Percentiles rank a stretch among this genome's conserved stretches.
phyloP scores from a whole-genome alignment of 1,284 basidiomycete genomes.

The Xanthoconium separans region DNA sequence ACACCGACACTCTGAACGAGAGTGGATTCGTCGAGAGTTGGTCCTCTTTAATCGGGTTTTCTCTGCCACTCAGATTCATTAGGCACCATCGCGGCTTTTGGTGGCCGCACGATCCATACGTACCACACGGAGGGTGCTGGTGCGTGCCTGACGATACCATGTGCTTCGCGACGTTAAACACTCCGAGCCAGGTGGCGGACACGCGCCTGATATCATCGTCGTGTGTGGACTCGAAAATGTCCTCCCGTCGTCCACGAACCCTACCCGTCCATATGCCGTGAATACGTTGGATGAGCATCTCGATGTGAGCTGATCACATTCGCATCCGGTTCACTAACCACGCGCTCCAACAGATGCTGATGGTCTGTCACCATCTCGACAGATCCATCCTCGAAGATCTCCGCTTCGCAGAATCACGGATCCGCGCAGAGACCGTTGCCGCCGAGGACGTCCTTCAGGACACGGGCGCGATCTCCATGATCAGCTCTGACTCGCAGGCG shows the following conservation, averaged over 20 bases:
- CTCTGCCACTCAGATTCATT: constrained; percentile 19
- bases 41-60: constrained; percentile 19
- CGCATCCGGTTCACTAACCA: not conserved
- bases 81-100: constrained; percentile 91
- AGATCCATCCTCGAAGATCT: constrained; percentile 91
- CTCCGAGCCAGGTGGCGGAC: constrained; percentile 74
- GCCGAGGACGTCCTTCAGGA: constrained; percentile 98
- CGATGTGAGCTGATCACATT: constrained; percentile 68
- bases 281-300: constrained; percentile 98
- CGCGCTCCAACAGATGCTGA: constrained; percentile 73
- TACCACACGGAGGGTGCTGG: constrained; percentile 96
- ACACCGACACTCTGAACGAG: constrained; percentile 96
- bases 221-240: constrained; percentile 91
- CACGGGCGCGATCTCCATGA: constrained; percentile 93
- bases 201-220: constrained; percentile 97
- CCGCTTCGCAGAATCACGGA: constrained; percentile 96
- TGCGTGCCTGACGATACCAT: constrained; percentile 30
- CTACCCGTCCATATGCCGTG: constrained; percentile 87
- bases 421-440: constrained; percentile 94
- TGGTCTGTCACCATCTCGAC: constrained; percentile 95
- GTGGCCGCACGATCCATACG: constrained; percentile 93
- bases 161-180: not conserved
- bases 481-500: constrained; percentile 93
- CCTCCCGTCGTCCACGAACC: constrained; percentile 97
- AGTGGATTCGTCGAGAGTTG: constrained; percentile 89